phyloP scores from a whole-genome alignment of 495 filamentous ascomycete genomes.

The Penicillium bovifimosum region DNA sequence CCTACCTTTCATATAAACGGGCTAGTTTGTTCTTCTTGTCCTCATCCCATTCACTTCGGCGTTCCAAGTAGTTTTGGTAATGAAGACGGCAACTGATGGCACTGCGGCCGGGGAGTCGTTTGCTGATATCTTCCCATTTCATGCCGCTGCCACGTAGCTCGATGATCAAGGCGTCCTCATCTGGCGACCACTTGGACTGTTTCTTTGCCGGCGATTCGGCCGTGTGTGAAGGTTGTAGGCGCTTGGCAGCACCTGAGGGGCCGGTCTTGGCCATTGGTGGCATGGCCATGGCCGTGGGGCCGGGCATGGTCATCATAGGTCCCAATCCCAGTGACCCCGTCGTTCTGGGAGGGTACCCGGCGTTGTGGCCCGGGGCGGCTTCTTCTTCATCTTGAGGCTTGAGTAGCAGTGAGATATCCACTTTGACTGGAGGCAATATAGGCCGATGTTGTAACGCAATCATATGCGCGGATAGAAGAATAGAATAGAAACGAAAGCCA shows the following conservation, averaged over 20 bases:
- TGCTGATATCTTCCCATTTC: constrained; percentile 99
- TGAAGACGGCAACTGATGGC: constrained; percentile 90
- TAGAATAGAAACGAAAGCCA: background rate
- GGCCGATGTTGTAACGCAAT: constrained; percentile 47
- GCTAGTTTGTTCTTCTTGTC: constrained; percentile 96
- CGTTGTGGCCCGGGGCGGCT: constrained; percentile 49
- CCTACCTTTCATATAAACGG: constrained; percentile 90
- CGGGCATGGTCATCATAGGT: constrained; percentile 27
- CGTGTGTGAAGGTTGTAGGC: constrained; percentile 43
- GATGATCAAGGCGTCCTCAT: constrained; percentile 87
- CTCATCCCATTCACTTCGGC: constrained; percentile 88
- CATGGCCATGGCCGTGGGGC: constrained; percentile 25
- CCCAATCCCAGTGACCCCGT: constrained; percentile 40
- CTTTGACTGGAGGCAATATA: constrained; percentile 58
- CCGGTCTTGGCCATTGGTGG: constrained; percentile 31
- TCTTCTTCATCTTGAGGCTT: constrained; percentile 78
- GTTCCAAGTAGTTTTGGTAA: constrained; percentile 96
- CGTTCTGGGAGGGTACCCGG: constrained; percentile 45
- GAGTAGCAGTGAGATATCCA: constrained; percentile 85
- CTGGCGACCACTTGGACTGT: constrained; percentile 91
- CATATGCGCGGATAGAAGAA: constrained; percentile 42
- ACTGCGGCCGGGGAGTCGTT: constrained; percentile 80
- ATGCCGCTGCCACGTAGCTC: constrained; percentile 80
- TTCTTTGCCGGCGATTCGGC: constrained; percentile 81
- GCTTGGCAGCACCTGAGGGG: constrained; percentile 42